A percentile compares a stretch with the other conserved stretches of the same genome.
Evolutionary conservation across 2,329 filamentous ascomycete species (phyloP).

Genomic region (Harringtonia lauricola): DNA sequence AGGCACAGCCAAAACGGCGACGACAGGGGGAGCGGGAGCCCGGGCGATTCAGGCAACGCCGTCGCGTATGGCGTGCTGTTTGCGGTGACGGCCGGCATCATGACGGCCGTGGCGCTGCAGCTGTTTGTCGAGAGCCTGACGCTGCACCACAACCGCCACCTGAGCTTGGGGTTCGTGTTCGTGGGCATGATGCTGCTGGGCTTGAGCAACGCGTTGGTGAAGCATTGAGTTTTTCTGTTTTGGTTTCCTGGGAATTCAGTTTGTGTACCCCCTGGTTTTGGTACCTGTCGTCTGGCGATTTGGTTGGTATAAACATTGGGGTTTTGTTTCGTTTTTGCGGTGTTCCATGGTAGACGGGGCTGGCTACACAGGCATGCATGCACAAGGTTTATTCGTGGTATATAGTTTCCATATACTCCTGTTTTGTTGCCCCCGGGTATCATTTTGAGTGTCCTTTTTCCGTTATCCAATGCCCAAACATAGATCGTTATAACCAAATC

Average conservation of each 20-base stretch:
- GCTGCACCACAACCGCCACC: slow-evolving; percentile 64
- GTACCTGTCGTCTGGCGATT: no score
- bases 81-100: slow-evolving; percentile 82
- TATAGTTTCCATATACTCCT: not conserved
- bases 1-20: slow-evolving; percentile 40
- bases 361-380: no score
- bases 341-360: no score
- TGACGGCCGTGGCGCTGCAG: slow-evolving; percentile 86
- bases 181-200: slow-evolving; percentile 81
- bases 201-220: slow-evolving; percentile 73
- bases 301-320: no score
- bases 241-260: not conserved
- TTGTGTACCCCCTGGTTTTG: no score
- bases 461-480: no score
- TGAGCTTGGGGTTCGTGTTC: slow-evolving; percentile 75
- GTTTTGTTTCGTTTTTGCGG: not conserved
- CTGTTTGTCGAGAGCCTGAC: slow-evolving; percentile 79
- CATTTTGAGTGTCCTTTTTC: no score
- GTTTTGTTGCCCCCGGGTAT: not conserved
- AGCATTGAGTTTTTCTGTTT: slow-evolving; percentile 18
- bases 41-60: no score
- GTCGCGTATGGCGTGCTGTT: slow-evolving; percentile 73
- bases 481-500: no score
- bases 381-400: not conserved
- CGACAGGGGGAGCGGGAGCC: no score